A percentile compares a stretch with the other conserved stretches of the same genome.
Evolutionary conservation across 73 alveolate genomes (phyloP).

Genomic region (Paramecium tetraurelia): DNA sequence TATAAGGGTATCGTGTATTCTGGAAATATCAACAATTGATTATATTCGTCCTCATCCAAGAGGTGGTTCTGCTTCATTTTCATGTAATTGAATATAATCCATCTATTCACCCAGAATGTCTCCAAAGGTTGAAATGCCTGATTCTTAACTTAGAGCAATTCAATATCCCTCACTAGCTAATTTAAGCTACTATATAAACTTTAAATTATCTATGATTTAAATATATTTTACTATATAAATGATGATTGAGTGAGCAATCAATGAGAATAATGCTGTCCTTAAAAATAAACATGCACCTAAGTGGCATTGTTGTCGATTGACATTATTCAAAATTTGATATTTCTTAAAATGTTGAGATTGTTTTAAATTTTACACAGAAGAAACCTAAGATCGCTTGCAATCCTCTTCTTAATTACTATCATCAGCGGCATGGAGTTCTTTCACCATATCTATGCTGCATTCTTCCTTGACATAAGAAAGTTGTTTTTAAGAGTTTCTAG

Average conservation of each 20-base stretch:
- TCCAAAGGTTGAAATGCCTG: conserved; percentile 9
- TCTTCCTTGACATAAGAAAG: background rate
- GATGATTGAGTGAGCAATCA: background rate
- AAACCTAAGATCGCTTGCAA: background rate
- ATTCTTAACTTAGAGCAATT: conserved; percentile 4
- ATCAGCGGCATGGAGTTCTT: background rate
- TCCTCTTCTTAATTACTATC: background rate
- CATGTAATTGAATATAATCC: background rate
- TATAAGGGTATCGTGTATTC: background rate
- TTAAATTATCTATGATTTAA: background rate
- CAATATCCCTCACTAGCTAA: background rate
- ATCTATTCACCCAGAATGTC: conserved; percentile 1
- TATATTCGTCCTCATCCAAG: background rate
- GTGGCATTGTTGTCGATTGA: background rate
- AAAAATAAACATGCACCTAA: background rate
- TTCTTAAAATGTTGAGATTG: background rate
- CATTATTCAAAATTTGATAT: background rate
- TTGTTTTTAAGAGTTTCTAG: background rate
- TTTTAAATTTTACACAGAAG: background rate
- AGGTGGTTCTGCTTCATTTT: background rate
- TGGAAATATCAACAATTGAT: background rate
- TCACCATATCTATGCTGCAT: background rate
- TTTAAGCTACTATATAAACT: background rate
- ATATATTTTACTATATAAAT: background rate
- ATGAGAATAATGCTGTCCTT: background rate